Percentiles rank a stretch among this genome's conserved stretches.
Evolutionary conservation across 768 basidiomycete genomes (phyloP).

Genomic region (Pluteus cervinus): DNA sequence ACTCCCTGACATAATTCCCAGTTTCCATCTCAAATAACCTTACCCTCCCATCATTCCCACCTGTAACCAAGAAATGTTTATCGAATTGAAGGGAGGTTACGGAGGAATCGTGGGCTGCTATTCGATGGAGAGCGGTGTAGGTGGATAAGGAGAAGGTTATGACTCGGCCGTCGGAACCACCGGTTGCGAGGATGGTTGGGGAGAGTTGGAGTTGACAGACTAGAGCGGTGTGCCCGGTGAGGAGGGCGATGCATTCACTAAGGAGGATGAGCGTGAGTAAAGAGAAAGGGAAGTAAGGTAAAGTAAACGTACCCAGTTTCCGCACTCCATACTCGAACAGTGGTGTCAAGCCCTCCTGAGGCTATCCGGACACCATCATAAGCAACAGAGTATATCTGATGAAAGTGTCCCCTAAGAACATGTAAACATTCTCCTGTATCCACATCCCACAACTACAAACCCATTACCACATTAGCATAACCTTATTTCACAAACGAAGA

Average conservation of each 20-base stretch:
- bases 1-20: slow-evolving; percentile 67
- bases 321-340: slow-evolving; percentile 87
- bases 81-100: slow-evolving; percentile 88
- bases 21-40: slow-evolving; percentile 63
- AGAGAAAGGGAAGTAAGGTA: not conserved
- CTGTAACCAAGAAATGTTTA: slow-evolving; percentile 72
- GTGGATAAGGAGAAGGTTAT: slow-evolving; percentile 35
- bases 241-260: slow-evolving; percentile 75
- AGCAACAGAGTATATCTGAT: slow-evolving; percentile 87
- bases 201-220: slow-evolving; percentile 87
- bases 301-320: slow-evolving; percentile 61
- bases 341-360: slow-evolving; percentile 91
- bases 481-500: slow-evolving; percentile 3
- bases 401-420: slow-evolving; percentile 75
- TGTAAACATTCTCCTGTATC: slow-evolving; percentile 86
- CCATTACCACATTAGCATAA: slow-evolving; percentile 3
- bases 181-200: slow-evolving; percentile 64
- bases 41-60: slow-evolving; percentile 83
- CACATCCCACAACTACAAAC: slow-evolving; percentile 74
- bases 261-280: slow-evolving; percentile 4
- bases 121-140: slow-evolving; percentile 47
- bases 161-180: slow-evolving; percentile 80
- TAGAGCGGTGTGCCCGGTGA: slow-evolving; percentile 89
- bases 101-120: slow-evolving; percentile 85
- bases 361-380: slow-evolving; percentile 81